Percentiles rank a stretch among this genome's conserved stretches.
phyloP scores from a whole-genome alignment of 1,284 basidiomycete genomes.

The Puccinia novopanici region DNA sequence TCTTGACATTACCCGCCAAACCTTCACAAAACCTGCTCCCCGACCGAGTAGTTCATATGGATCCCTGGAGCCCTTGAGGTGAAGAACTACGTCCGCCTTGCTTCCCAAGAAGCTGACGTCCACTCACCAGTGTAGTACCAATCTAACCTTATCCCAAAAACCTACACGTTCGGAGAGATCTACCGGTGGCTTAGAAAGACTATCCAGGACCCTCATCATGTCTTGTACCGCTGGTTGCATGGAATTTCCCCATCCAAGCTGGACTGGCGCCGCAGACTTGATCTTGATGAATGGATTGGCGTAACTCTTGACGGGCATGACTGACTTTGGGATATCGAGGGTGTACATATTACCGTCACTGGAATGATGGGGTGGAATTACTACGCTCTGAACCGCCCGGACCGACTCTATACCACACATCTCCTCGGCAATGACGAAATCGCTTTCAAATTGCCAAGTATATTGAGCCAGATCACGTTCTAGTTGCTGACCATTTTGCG shows the following conservation, averaged over 20 bases:
- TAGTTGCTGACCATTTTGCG: constrained; percentile 39
- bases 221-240: constrained; percentile 85
- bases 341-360: constrained; percentile 63
- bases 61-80: constrained; percentile 70
- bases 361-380: constrained; percentile 62
- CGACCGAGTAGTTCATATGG: constrained; percentile 74
- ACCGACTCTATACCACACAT: constrained; percentile 66
- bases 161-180: constrained; percentile 85
- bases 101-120: constrained; percentile 70
- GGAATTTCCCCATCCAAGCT: constrained; percentile 87
- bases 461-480: constrained; percentile 36
- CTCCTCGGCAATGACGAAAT: constrained; percentile 88
- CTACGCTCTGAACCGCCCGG: constrained; percentile 70
- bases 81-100: constrained; percentile 51
- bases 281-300: constrained; percentile 69
- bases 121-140: constrained; percentile 82
- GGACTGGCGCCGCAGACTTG: constrained; percentile 67
- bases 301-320: constrained; percentile 93
- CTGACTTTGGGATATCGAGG: constrained; percentile 80
- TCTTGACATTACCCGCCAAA: constrained; percentile 77
- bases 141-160: constrained; percentile 92
- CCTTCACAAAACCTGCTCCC: constrained; percentile 85
- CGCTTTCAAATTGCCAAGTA: constrained; percentile 72
- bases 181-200: constrained; percentile 73
- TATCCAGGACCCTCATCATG: constrained; percentile 79